These are phyloP conservation scores for Arachnomyces sp. DNA, from an alignment of 2,329 filamentous ascomycete species.

Conservation along the genomic window DNA sequence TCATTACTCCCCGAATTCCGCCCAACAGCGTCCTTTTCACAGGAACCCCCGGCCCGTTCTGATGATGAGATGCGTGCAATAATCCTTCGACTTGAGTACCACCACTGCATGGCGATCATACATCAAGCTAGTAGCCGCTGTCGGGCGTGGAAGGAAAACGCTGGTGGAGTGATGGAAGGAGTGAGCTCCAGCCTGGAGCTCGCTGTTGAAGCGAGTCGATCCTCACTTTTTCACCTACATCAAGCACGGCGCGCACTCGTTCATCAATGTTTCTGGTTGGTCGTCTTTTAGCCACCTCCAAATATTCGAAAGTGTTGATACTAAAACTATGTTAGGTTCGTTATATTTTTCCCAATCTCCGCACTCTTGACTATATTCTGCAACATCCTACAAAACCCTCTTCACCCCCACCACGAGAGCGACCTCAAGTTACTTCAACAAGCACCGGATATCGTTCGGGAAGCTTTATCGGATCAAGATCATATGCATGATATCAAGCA, in stretches of 20 bases:
- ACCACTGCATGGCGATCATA: conserved; percentile 49
- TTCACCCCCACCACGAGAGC: conserved; percentile 33
- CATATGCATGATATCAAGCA: too few species aligned
- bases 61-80: conserved; percentile 42
- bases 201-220: conserved; percentile 50
- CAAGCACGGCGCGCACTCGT: conserved; percentile 37
- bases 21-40: conserved; percentile 41
- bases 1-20: conserved; percentile 41
- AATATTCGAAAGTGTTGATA: background rate
- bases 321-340: conserved; percentile 34
- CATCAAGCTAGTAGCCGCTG: conserved; percentile 50
- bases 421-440: conserved; percentile 43
- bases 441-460: conserved; percentile 39
- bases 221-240: conserved; percentile 45
- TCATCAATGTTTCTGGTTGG: conserved; percentile 22
- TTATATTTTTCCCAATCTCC: conserved; percentile 51
- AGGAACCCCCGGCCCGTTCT: conserved; percentile 20
- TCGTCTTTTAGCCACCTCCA: conserved; percentile 7
- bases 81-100: conserved; percentile 48
- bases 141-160: conserved; percentile 32
- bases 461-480: conserved; percentile 3
- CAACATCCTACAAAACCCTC: conserved; percentile 45
- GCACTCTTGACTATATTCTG: conserved; percentile 50
- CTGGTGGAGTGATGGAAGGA: conserved; percentile 35
- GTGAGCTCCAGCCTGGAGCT: conserved; percentile 48